Percentiles rank a stretch among this genome's conserved stretches.
Evolutionary conservation across 208 protist genomes (phyloP).

Genomic region (Cochliopodium minus): DNA sequence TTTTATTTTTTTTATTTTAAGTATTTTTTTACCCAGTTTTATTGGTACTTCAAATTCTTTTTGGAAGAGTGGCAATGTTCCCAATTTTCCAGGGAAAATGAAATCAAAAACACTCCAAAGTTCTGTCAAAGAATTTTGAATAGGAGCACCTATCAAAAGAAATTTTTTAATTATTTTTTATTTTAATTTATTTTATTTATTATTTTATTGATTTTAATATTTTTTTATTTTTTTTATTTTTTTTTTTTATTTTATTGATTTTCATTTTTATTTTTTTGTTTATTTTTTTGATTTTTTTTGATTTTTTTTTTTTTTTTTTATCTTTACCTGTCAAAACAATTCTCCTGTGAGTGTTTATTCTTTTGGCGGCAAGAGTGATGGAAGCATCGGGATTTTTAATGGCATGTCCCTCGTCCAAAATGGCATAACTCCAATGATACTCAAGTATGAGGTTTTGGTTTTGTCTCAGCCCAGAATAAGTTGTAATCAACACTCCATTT

Average conservation of each 20-base stretch:
- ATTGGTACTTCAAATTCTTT: constrained; percentile 56
- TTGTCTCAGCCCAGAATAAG: constrained; percentile 59
- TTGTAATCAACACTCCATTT: constrained; percentile 68
- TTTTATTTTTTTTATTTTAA: no score
- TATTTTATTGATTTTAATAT: no score
- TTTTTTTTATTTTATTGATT: no score
- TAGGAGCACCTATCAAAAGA: constrained; percentile 80
- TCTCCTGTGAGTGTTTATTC: constrained; percentile 67
- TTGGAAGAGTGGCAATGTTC: constrained; percentile 54
- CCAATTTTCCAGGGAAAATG: constrained; percentile 80
- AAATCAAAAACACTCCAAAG: constrained; percentile 98
- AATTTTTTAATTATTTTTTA: no score
- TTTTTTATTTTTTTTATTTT: no score
- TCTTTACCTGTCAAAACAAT: constrained; percentile 83
- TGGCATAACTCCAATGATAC: constrained; percentile 14
- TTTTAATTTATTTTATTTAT: no score
- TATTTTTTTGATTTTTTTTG: no score
- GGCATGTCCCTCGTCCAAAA: constrained; percentile 92
- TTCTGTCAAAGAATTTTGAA: constrained; percentile 95
- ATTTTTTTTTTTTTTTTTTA: no score
- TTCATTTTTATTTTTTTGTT: no score
- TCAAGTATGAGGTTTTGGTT: constrained; percentile 25
- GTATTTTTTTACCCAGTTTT: no score
- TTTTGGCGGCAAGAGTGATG: constrained; percentile 77
- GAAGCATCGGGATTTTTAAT: constrained; percentile 79